Evolutionary conservation across 2,329 filamentous ascomycete genomes (phyloP), one percentile per base, ranked within the genome.

Genomic region (Xylariaceae sp.): DNA sequence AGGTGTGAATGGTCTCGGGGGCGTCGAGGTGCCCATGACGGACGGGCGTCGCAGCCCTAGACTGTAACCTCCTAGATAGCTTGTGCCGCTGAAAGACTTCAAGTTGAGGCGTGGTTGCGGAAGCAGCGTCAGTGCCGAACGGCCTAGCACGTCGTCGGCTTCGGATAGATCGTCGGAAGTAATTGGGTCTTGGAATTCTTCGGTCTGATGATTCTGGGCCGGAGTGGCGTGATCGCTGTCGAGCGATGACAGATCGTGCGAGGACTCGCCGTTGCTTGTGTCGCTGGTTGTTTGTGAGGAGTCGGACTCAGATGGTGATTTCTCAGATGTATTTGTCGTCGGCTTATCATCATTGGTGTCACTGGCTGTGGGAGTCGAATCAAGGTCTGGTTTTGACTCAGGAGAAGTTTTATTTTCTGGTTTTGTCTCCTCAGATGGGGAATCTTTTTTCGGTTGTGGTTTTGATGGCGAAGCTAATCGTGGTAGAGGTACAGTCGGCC

Each of bases 41-140:
- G 23, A 30, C 13, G 65, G 63, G 4, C 60, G 57, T 10, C 68
- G 58, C 17, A 69, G 52, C 13, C 64, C 68, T 1, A 71, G 57
- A 13, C 64, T 62, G 47, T 66, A 68, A 34, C 71, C 56, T 5
- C 56, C 69, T 7, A 73, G 65, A 18, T 71, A 62, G 17, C 68
- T 70, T 1, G 70, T 69, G 61, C 69, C 71, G 58, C 71, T 68
- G 53, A 72, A 70, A 0, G 69, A 72, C 39, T 62, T 64, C 11
- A 51, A 10, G 58, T 66, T 61, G 1, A 56, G 59, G 39, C 64
- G 67, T 11, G 64, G 63, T 10, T 62, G 37, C 17, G 35, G 59
- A n/a, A 55, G 53, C 1, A 15, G 18, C 4, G 17, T 35, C 15
- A 49, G 51, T 1, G 23, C 48, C 2, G 58, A 4, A 35, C 56